phyloP scores from a whole-genome alignment of 768 basidiomycete species.

The Russula sp. region DNA sequence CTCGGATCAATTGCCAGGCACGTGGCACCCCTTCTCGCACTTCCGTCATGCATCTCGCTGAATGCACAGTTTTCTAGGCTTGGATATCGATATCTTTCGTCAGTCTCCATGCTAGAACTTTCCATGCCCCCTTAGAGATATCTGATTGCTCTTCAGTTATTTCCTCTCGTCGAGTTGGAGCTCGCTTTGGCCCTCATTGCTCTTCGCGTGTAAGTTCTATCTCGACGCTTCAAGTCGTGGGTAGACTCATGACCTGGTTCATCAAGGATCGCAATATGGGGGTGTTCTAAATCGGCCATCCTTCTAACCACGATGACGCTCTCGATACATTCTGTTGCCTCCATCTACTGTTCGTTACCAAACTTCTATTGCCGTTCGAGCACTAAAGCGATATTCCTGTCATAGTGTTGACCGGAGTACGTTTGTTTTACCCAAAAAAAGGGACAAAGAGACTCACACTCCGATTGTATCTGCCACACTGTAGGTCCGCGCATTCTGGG shows the following conservation, averaged over 20 bases:
- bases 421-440: not conserved
- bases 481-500: conserved; percentile 4
- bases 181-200: conserved; percentile 8
- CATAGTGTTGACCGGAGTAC: conserved; percentile 7
- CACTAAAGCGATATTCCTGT: not conserved
- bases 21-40: not conserved
- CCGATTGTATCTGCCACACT: not conserved
- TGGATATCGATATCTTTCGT: conserved; percentile 11
- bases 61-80: not conserved
- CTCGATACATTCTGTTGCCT: not conserved
- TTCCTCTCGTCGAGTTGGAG: conserved; percentile 14
- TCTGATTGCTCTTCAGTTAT: not conserved
- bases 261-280: conserved; percentile 9
- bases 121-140: not conserved
- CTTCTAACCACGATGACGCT: not conserved
- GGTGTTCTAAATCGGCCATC: not conserved
- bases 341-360: not conserved
- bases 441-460: not conserved
- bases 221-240: not conserved
- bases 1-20: conserved; percentile 11
- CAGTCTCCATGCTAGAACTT: not conserved
- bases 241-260: not conserved
- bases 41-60: not conserved
- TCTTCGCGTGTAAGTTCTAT: conserved; percentile 8
- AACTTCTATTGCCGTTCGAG: not conserved